Evolutionary conservation across 2,329 filamentous ascomycete species (phyloP).

Genomic region (Acarospora socialis): DNA sequence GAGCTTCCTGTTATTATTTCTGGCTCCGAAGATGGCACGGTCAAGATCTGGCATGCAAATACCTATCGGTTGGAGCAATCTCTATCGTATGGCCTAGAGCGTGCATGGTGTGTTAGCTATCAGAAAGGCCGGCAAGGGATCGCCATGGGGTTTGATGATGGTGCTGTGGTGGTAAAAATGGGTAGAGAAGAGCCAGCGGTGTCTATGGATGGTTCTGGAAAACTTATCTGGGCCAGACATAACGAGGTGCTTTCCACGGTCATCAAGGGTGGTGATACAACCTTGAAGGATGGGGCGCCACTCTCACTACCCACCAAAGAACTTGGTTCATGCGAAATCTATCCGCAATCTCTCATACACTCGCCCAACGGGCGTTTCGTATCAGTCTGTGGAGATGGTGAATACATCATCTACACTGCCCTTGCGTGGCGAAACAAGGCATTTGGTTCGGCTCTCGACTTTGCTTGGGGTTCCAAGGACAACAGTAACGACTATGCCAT

Average conservation of each 20-base stretch:
- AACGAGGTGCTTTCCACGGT: slow-evolving; percentile 91
- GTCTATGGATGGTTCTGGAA: slow-evolving; percentile 91
- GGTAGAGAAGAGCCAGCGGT: slow-evolving; percentile 93
- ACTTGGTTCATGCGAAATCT: slow-evolving; percentile 89
- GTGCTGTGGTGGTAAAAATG: slow-evolving; percentile 94
- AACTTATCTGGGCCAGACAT: slow-evolving; percentile 90
- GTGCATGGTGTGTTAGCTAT: slow-evolving; percentile 94
- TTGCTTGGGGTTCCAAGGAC: slow-evolving; percentile 92
- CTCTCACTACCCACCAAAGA: slow-evolving; percentile 85
- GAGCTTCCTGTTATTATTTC: slow-evolving; percentile 95
- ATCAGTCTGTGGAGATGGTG: slow-evolving; percentile 83
- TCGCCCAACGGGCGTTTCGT: slow-evolving; percentile 92
- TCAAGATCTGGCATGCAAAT: slow-evolving; percentile 98
- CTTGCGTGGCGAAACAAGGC: slow-evolving; percentile 95
- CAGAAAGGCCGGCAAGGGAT: slow-evolving; percentile 90
- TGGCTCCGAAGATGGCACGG: slow-evolving; percentile 89
- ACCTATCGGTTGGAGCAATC: slow-evolving; percentile 95
- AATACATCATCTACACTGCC: slow-evolving; percentile 98
- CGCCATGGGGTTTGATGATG: slow-evolving; percentile 93
- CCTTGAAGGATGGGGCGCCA: slow-evolving; percentile 74
- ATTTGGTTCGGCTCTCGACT: slow-evolving; percentile 89
- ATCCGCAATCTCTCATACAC: slow-evolving; percentile 85
- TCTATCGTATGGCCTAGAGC: slow-evolving; percentile 85
- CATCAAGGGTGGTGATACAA: slow-evolving; percentile 79
- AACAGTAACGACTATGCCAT: slow-evolving; percentile 98